phyloP scores from a whole-genome alignment of 2,329 filamentous ascomycete genomes.

The Arthrobotrys entomopaga region DNA sequence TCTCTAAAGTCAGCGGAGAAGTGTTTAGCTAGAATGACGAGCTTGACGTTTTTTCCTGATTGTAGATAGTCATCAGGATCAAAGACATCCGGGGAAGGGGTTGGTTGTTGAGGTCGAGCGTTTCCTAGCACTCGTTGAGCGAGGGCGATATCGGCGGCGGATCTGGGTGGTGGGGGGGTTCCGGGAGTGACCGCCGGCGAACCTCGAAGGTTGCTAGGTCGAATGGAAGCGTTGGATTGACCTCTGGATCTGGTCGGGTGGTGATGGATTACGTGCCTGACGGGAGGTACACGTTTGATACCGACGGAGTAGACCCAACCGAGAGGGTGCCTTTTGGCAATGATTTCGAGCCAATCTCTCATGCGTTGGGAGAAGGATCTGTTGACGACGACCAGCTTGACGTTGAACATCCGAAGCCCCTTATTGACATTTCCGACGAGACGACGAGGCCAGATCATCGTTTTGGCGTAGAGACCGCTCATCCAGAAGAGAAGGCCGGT shows the following conservation, averaged over 20 bases:
- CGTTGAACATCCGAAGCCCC: slow-evolving; percentile 90
- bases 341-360: slow-evolving; percentile 43
- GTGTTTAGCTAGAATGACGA: slow-evolving; percentile 89
- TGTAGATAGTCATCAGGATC: slow-evolving; percentile 82
- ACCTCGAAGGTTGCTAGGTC: slow-evolving; percentile 14
- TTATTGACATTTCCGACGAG: slow-evolving; percentile 92
- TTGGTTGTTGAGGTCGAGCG: slow-evolving; percentile 5
- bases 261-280: slow-evolving; percentile 17
- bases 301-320: slow-evolving; percentile 49
- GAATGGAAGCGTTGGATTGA: slow-evolving; percentile 31
- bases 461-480: slow-evolving; percentile 95
- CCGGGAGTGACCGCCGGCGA: slow-evolving; percentile 27
- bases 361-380: slow-evolving; percentile 38
- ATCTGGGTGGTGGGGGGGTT: slow-evolving; percentile 44
- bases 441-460: slow-evolving; percentile 89
- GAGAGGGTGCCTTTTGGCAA: slow-evolving; percentile 46
- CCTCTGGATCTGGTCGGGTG: slow-evolving; percentile 15
- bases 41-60: slow-evolving; percentile 89
- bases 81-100: slow-evolving; percentile 21
- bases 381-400: slow-evolving; percentile 86
- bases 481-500: slow-evolving; percentile 89
- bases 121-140: slow-evolving; percentile 41
- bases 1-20: slow-evolving; percentile 95
- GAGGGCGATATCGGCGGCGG: slow-evolving; percentile 31
- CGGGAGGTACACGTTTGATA: slow-evolving; percentile 33